phyloP scores from a whole-genome alignment of 148 eudicot species.

The Suaeda aralocaspica region DNA sequence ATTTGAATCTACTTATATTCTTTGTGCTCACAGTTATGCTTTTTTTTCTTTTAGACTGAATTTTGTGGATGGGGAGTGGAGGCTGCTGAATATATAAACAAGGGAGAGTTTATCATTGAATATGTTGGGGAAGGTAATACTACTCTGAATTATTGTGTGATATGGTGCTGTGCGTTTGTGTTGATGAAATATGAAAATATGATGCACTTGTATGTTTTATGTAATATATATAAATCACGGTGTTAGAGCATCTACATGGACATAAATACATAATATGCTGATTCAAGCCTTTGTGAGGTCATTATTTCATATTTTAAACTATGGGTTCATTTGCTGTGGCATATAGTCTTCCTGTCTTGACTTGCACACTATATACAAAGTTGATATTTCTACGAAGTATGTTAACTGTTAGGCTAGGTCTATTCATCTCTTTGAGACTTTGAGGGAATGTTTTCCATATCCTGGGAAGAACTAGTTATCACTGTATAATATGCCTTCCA shows the following conservation, averaged over 20 bases:
- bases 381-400: too few relatives aligned
- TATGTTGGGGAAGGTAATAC: constrained; percentile 95
- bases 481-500: too few relatives aligned
- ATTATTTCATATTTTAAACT: neutral
- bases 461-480: too few relatives aligned
- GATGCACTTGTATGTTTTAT: too few relatives aligned
- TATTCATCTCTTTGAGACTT: too few relatives aligned
- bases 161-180: neutral
- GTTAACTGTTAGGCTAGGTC: too few relatives aligned
- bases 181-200: neutral
- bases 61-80: constrained; percentile 90
- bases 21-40: neutral
- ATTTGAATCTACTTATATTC: constrained; percentile 1
- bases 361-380: neutral
- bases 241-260: neutral
- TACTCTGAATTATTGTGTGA: neutral
- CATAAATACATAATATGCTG: neutral
- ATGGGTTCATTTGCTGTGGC: neutral
- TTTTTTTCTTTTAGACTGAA: constrained; percentile 56
- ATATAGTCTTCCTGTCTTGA: neutral
- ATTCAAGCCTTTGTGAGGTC: neutral
- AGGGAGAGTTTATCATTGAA: constrained; percentile 69
- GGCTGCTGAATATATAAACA: constrained; percentile 56
- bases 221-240: too few relatives aligned
- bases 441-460: too few relatives aligned